Percentiles rank a stretch among this genome's conserved stretches.
phyloP scores from a whole-genome alignment of 495 filamentous ascomycete genomes.

The Daldinia caldariorum region DNA sequence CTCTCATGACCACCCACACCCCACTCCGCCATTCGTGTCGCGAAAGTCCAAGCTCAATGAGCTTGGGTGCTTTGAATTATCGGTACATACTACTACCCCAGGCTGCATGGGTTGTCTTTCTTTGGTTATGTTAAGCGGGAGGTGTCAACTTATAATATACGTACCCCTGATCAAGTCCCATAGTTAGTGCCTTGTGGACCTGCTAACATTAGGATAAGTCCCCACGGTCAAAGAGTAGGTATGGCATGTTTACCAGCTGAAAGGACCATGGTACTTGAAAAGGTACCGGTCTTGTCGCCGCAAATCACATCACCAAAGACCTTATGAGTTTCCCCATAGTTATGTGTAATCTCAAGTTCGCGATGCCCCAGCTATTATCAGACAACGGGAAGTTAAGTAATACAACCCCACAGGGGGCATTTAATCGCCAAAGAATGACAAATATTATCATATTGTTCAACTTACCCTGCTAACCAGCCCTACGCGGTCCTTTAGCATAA shows the following conservation, averaged over 20 bases:
- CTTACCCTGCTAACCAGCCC: slow-evolving; percentile 12
- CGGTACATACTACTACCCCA: slow-evolving; percentile 34
- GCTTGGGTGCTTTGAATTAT: slow-evolving; percentile 16
- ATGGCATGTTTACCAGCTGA: slow-evolving; percentile 21
- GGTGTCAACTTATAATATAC: slow-evolving; percentile 34
- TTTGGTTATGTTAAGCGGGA: slow-evolving; percentile 20
- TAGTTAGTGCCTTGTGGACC: slow-evolving; percentile 24
- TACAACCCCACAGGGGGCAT: slow-evolving; percentile 11
- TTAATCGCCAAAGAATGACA: slow-evolving; percentile 15
- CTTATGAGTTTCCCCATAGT: slow-evolving; percentile 24
- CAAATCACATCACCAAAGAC: slow-evolving; percentile 27
- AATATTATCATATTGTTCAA: slow-evolving; percentile 15
- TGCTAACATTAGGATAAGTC: slow-evolving; percentile 24
- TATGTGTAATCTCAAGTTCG: slow-evolving; percentile 26
- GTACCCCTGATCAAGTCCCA: slow-evolving; percentile 23
- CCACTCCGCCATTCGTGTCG: slow-evolving; percentile 29
- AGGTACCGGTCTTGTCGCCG: slow-evolving; percentile 12
- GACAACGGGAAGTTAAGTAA: slow-evolving; percentile 17
- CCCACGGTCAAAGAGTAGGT: slow-evolving; percentile 18
- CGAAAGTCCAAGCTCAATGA: slow-evolving; percentile 28
- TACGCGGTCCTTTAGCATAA: not conserved
- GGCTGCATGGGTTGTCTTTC: slow-evolving; percentile 22
- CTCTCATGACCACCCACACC: slow-evolving; percentile 24
- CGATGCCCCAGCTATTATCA: slow-evolving; percentile 11
- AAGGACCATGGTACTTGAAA: slow-evolving; percentile 26